Evolutionary conservation across 1,284 basidiomycete species (phyloP), one percentile per base, ranked within the genome.

Genomic region (Trichosporon asahii): DNA sequence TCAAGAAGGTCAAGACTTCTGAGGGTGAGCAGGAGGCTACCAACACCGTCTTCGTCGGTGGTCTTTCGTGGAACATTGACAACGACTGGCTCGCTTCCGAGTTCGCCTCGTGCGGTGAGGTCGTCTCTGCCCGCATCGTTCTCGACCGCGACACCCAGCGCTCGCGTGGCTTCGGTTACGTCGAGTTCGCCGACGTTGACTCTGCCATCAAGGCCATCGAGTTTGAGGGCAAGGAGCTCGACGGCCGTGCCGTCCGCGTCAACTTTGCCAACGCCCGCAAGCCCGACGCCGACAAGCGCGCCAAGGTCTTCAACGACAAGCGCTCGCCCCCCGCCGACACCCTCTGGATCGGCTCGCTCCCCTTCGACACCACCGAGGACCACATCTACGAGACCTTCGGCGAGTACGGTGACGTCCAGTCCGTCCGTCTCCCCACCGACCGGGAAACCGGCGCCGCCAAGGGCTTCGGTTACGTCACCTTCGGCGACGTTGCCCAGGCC

Each of bases 391-490:
- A 93, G 83, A 87, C 90, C 74, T 99, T 99, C 84, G 90, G 89
- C 75, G 93, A 95, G 80, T 91, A 90, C 81, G 95, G 95, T 66
- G 90, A 91, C 73, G 89, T 98, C 67, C 91, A 93, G 84, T 91
- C 87, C 76, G 94, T 99, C 65, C 89, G 95, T 74, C 85, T 99
- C 68, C 95, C 95, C 33, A 98, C 95, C 67, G 95, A 99, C 83
- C 88, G 92, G 72, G 97, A 99, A 70, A 89, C 91, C 5, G 95
- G 94, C 64, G 88, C 88, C 74, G 90, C 93, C 69, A 99, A 98
- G 85, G 97, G 97, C 78, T 99, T 96, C 84, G 97, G 90, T 63
- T 99, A 99, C 85, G 92, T 98, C 81, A 94, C 98, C 84, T 98
- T 95, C 83, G 89, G 89, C 74, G 89, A 91, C 75, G 81, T 94